Evolutionary conservation across 768 basidiomycete genomes (phyloP), one percentile per base, ranked within the genome.

Genomic region (Tricholoma hemisulphureum): DNA sequence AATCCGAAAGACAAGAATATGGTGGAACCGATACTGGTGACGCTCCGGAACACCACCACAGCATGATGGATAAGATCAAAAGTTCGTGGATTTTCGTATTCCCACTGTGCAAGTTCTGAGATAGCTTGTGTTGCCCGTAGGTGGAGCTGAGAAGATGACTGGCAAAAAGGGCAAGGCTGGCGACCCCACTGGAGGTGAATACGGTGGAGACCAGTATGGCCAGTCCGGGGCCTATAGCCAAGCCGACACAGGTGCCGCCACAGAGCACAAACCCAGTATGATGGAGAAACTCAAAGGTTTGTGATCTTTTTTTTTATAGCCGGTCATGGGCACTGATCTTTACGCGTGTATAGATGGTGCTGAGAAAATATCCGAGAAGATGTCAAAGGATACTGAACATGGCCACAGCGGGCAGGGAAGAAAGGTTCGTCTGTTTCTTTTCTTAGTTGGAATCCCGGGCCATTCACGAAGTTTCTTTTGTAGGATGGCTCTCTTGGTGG

Each of bases 231-330:
- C 3, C 32, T 39, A 39, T 8, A 18, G 18, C 6, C 37, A 20
- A 39, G 7, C 37, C 18, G 37, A 23, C 10, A 2, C 43, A 1
- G 23, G 43, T 24, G 43, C 43, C 14, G 23, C 2, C 14, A 10
- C 32, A 8, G 14, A 16, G 37, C 18, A 45, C 23, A 5, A 46
- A 26, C 37, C 43, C 32, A 49, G 55, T 13, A 58, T 65, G 52
- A 63, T 65, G 2, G 70, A 69, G 11, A 69, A 67, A 28, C 61
- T 71, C 35, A 59, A 60, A 32, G 67, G 67, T 64, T 9, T 2
- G 57, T 48, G 26, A n/a, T 10, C 8, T 10, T 5, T 14, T 14
- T 7, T 45, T n/a, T n/a, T n/a, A n/a, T 13, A 35, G 1, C 8
- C 16, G 3, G 2, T 8, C n/a, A 26, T 24, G 14, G n/a, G 21